Evolutionary conservation across 75 land plant species (phyloP), one percentile per base, ranked within the genome.

Genomic region (Sequoia sempervirens): DNA sequence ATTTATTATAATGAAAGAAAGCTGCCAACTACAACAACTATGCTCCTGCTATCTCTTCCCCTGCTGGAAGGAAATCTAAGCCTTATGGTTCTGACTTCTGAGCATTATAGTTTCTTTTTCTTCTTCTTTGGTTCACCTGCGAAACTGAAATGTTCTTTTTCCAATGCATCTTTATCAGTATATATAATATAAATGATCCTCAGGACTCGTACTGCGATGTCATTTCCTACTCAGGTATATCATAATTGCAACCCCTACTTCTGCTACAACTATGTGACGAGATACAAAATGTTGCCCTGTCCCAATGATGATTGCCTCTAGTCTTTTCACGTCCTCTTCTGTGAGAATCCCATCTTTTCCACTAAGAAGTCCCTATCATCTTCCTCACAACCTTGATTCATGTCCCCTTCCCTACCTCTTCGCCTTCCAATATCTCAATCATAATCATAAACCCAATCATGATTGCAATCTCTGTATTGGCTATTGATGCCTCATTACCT

Each of bases 241-340:
- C 89, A 38, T 88, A 87, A 34, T 93, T 93, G 50, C 87, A 83
- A 36, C 92, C 96, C 52, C 93, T 87, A 79, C 91, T 87, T 81
- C 92, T 87, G 83, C 93, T 92, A 28, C 92, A 80, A 81, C 95
- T 92, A 74, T 93, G 91, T 52, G 93, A 91, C 28, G 88, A 89
- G 54, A 96, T 90, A 50, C 94, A 76, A 20, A 87, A 76, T 69
- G 88, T 75, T 40, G 84, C 93, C 40, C 90, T 84, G 28, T 90
- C 88, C 79, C 91, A 79, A 58, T 88, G 85, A 58, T 90, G 85
- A 82, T 89, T 88, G 28, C 86, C 83, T 37, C 86, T 69, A 26
- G 86, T 85, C 52, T 84, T 82, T 45, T 84, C 88, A 28, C 91
- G 80, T n/a, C 86, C 88, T 43, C 92, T 85, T 40, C 90, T 86